These are phyloP conservation scores for Annona cherimola DNA, from an alignment of 164 flowering plant species.

Conservation along the genomic window DNA sequence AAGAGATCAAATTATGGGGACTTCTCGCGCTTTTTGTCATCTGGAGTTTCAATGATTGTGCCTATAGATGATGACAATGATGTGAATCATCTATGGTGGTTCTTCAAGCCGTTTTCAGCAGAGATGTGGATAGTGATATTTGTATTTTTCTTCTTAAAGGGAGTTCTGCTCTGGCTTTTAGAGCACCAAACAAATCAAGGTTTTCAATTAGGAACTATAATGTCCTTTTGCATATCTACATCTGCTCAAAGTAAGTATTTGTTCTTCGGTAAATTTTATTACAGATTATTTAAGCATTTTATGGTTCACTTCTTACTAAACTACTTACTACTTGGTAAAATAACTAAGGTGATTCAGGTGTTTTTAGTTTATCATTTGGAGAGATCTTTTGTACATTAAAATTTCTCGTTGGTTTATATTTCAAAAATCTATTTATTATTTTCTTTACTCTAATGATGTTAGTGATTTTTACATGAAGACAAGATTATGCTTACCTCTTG, in stretches of 20 bases:
- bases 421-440: too few relatives aligned
- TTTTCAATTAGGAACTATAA: background rate
- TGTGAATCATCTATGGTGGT: background rate
- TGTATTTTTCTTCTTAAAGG: conserved; percentile 3
- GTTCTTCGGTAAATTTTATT: background rate
- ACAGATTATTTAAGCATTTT: too few relatives aligned
- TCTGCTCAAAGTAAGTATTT: conserved; percentile 14
- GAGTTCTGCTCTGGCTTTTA: conserved; percentile 8
- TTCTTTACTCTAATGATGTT: too few relatives aligned
- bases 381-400: too few relatives aligned
- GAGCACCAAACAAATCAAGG: conserved; percentile 5
- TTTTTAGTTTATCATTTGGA: too few relatives aligned
- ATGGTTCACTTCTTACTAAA: too few relatives aligned
- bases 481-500: too few relatives aligned
- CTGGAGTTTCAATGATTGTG: conserved; percentile 40
- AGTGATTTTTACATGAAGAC: too few relatives aligned
- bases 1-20: conserved; percentile 34
- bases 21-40: conserved; percentile 34
- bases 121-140: conserved; percentile 8
- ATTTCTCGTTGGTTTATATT: too few relatives aligned
- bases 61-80: conserved; percentile 13
- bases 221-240: conserved; percentile 4
- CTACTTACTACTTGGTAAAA: too few relatives aligned
- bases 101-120: conserved; percentile 6
- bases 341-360: too few relatives aligned